Percentiles rank a stretch among this genome's conserved stretches.
These are phyloP conservation scores for Cucurbitaria berberidis DNA, from an alignment of 2,329 filamentous ascomycete species.

Conservation along the genomic window DNA sequence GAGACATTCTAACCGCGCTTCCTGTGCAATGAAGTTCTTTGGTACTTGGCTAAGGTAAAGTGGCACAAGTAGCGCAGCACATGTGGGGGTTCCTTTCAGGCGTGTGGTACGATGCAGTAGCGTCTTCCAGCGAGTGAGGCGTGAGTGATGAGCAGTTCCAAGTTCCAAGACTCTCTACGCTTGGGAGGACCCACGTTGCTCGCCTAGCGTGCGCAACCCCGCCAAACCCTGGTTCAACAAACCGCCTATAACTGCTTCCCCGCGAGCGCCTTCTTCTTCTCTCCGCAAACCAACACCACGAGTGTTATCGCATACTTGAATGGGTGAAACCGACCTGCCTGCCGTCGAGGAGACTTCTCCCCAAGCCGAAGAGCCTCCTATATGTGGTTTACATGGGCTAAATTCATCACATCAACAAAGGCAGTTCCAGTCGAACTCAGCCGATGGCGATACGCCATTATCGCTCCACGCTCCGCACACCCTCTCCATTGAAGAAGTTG, in stretches of 20 bases:
- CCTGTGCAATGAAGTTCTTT: conserved; percentile 7
- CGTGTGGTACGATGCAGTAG: background rate
- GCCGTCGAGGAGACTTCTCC: conserved; percentile 50
- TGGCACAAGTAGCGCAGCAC: conserved; percentile 6
- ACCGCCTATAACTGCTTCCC: conserved; percentile 43
- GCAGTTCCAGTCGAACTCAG: conserved; percentile 29
- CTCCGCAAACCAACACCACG: conserved; percentile 38
- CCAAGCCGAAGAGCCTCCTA: conserved; percentile 51
- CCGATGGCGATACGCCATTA: conserved; percentile 26
- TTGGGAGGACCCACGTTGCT: conserved; percentile 41
- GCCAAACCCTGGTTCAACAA: conserved; percentile 27
- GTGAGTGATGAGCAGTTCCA: conserved; percentile 22
- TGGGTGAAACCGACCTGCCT: conserved; percentile 50
- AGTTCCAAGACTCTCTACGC: conserved; percentile 29
- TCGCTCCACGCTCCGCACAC: conserved; percentile 45
- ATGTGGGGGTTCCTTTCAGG: background rate
- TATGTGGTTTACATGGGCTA: conserved; percentile 48
- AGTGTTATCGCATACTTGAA: conserved; percentile 49
- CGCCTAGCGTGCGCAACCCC: conserved; percentile 39
- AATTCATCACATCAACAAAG: conserved; percentile 32
- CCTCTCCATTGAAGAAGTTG: conserved; percentile 44
- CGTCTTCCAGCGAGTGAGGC: conserved; percentile 24
- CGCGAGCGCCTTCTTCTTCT: conserved; percentile 25
- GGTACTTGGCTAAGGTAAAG: background rate
- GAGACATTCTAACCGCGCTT: background rate